A percentile compares a stretch with the other conserved stretches of the same genome.
These are phyloP conservation scores for Trichosporon faecale DNA, from an alignment of 1,284 basidiomycete species.

Conservation along the genomic window DNA sequence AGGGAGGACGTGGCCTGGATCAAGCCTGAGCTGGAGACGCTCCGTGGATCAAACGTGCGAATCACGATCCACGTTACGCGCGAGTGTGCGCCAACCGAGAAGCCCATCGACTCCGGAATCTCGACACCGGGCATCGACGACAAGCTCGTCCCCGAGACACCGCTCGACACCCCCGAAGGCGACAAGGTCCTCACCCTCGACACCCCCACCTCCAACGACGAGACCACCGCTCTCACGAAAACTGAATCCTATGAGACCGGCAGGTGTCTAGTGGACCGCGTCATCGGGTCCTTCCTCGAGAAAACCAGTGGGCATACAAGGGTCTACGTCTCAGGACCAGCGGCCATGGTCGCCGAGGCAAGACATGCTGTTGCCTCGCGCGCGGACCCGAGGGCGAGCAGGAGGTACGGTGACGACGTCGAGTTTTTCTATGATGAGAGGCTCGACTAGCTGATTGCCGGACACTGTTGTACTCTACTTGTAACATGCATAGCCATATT, in stretches of 20 bases:
- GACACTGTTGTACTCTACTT: not conserved
- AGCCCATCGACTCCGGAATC: not conserved
- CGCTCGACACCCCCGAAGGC: not conserved
- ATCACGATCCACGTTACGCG: slow-evolving; percentile 29
- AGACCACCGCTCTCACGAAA: slow-evolving; percentile 15
- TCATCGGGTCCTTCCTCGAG: slow-evolving; percentile 12
- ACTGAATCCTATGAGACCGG: slow-evolving; percentile 3
- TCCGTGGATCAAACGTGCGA: slow-evolving; percentile 19
- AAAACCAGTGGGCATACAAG: slow-evolving; percentile 6
- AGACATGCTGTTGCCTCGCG: slow-evolving; percentile 28
- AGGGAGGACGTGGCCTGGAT: slow-evolving; percentile 32
- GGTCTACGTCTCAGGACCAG: slow-evolving; percentile 35
- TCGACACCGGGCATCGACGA: not conserved
- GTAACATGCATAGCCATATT: too few relatives aligned
- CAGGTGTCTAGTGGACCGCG: not conserved
- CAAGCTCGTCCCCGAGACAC: not conserved
- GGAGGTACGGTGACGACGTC: slow-evolving; percentile 29
- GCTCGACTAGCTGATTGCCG: slow-evolving; percentile 22
- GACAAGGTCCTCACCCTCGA: not conserved
- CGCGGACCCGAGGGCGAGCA: slow-evolving; percentile 26
- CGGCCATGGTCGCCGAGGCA: slow-evolving; percentile 29
- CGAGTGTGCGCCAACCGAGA: not conserved
- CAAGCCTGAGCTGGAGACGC: slow-evolving; percentile 27
- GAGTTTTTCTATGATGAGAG: slow-evolving; percentile 32
- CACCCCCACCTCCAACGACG: not conserved